A percentile compares a stretch with the other conserved stretches of the same genome.
phyloP scores from a whole-genome alignment of 2,329 filamentous ascomycete species.

The Exutisphaerella laricina region DNA sequence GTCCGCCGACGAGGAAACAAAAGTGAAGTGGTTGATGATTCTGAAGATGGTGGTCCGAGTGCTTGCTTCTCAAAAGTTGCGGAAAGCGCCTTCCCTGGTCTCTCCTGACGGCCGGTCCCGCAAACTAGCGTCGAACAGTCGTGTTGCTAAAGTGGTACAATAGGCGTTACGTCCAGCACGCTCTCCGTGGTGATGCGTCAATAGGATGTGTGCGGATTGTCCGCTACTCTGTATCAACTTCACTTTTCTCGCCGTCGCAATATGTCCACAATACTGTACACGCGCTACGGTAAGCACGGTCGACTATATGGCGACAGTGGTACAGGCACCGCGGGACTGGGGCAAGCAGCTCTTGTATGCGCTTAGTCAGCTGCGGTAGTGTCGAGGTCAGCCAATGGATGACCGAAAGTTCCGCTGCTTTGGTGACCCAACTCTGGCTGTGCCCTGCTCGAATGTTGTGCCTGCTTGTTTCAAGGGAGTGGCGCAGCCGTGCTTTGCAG shows the following conservation, averaged over 20 bases:
- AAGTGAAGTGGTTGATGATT: conserved; percentile 11
- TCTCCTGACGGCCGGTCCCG: not conserved
- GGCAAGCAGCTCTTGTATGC: not conserved
- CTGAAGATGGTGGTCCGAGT: conserved; percentile 6
- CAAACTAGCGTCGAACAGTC: conserved; percentile 2
- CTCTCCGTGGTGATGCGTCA: conserved; percentile 2
- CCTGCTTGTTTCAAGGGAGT: too few species aligned
- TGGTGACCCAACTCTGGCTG: too few species aligned
- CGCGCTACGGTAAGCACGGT: not conserved
- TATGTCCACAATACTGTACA: not conserved
- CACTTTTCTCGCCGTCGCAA: not conserved
- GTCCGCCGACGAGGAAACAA: conserved; percentile 4
- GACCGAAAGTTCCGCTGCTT: too few species aligned
- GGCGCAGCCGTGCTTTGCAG: too few species aligned
- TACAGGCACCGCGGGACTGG: not conserved
- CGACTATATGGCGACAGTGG: not conserved
- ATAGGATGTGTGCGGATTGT: not conserved
- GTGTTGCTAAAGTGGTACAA: not conserved
- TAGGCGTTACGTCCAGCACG: not conserved
- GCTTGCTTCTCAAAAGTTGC: not conserved
- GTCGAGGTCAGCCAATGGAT: not conserved
- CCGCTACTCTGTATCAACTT: not conserved
- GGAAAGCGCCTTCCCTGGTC: conserved; percentile 5
- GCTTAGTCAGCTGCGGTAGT: not conserved
- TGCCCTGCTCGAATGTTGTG: too few species aligned